Evolutionary conservation across 2,329 filamentous ascomycete species (phyloP), one percentile per base, ranked within the genome.

Genomic region (Cyphellophora attinorum): DNA sequence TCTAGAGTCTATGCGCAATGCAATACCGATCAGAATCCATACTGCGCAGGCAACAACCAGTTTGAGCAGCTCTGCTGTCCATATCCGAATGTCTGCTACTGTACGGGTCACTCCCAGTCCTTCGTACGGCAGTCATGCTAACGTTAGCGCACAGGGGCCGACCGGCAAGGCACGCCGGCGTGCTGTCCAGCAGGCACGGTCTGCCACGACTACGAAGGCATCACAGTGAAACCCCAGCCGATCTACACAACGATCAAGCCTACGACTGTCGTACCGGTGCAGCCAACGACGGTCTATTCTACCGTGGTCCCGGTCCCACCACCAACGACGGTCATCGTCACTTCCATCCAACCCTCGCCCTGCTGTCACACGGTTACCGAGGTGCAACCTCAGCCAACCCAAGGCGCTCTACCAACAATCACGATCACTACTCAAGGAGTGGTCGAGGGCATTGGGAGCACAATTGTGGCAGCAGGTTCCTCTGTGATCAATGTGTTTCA

Each of bases 161-260:
- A 53, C 29, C 41, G 48, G 15, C 37, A 46, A n/a, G 48, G 50
- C 5, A 31, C 37, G 3, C 43, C 50, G 6, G 48, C 41, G 11
- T 54, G 51, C 37, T 53, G 51, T 44, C 47, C 50, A 2, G 35
- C 44, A 15, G 51, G 49, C 23, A 38, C 46, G 37, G 39, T 41
- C n/a, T 53, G 51, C 27, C 27, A 37, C 30, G 41, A 14, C n/a
- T n/a, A n/a, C 8, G 21, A 25, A 8, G 21, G 21, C 8, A n/a
- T n/a, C 21, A 8, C 8, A n/a, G 21, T 25, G 8, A 8, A 25
- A n/a, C 21, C 21, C 8, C 21, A 25, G 21, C 21, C 21, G 8
- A n/a, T 30, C 8, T 21, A 27, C 8, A 29, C 6, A 11, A 37
- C 35, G 4, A 15, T 28, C 12, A 17, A 13, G 4, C 25, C 21